Evolutionary conservation across 371 early-diverging fungal genomes (phyloP).

Genomic region (Mortierella sp.): DNA sequence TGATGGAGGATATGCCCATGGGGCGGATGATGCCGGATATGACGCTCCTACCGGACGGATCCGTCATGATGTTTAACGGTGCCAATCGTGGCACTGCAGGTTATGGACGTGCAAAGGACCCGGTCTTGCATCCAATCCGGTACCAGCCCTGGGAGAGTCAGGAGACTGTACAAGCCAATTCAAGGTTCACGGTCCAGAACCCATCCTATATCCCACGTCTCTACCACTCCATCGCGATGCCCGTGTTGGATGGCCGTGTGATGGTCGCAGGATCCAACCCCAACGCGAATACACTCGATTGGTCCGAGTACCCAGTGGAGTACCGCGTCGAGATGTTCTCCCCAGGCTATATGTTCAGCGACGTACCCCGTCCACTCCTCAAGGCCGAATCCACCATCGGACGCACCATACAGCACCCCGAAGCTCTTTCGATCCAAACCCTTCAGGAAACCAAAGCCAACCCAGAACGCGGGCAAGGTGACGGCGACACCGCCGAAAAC

Average conservation of each 20-base stretch:
- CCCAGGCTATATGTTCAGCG: conserved; percentile 62
- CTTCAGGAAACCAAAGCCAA: conserved; percentile 27
- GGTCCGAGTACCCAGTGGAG: conserved; percentile 59
- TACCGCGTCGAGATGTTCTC: conserved; percentile 64
- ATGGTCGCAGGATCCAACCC: conserved; percentile 66
- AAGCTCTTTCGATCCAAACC: conserved; percentile 22
- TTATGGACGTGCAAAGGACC: conserved; percentile 52
- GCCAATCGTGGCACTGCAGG: conserved; percentile 64
- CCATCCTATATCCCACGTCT: conserved; percentile 61
- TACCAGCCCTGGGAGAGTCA: conserved; percentile 59
- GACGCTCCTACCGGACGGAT: conserved; percentile 64
- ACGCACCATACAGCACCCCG: conserved; percentile 25
- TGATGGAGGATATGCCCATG: conserved; percentile 60
- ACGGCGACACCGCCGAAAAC: conserved; percentile 36
- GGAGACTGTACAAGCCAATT: conserved; percentile 16
- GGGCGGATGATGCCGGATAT: conserved; percentile 65
- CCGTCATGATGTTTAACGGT: conserved; percentile 64
- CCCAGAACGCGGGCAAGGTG: conserved; percentile 52
- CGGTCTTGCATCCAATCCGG: conserved; percentile 59
- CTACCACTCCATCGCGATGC: conserved; percentile 64
- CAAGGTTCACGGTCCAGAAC: conserved; percentile 54
- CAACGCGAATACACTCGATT: conserved; percentile 44
- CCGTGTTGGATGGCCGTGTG: conserved; percentile 66
- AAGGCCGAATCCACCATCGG: conserved; percentile 34
- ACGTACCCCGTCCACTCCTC: conserved; percentile 53